A percentile compares a stretch with the other conserved stretches of the same genome.
Conservation (phyloP, 768 basidiomycete genomes). For the Serendipita sp. region DNA sequence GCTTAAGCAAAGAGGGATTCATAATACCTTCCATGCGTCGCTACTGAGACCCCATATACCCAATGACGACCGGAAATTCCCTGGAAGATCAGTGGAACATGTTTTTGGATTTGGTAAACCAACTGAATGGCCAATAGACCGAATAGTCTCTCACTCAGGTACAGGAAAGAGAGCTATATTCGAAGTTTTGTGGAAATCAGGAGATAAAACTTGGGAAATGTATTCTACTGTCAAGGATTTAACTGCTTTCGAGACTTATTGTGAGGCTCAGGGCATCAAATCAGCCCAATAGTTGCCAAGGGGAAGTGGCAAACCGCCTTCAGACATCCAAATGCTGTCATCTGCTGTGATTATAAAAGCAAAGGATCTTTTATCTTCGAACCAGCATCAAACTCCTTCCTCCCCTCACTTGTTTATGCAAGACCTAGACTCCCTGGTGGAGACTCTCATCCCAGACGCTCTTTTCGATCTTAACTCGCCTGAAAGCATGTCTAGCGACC, state of each 20-base stretch:
- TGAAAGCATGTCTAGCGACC: too few relatives aligned
- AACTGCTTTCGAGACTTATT: conserved; percentile 15
- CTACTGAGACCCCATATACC: conserved; percentile 17
- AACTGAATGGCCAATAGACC: conserved; percentile 17
- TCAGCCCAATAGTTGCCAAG: background rate
- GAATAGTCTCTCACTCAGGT: conserved; percentile 17
- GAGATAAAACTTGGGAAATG: conserved; percentile 22
- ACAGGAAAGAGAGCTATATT: conserved; percentile 16
- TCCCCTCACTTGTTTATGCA: too few relatives aligned
- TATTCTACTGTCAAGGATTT: conserved; percentile 14
- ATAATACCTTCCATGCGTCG: conserved; percentile 22
- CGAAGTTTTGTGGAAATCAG: conserved; percentile 20
- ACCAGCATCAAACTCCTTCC: too few relatives aligned
- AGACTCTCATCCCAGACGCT: too few relatives aligned
- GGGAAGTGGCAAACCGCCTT: background rate
- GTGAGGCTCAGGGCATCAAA: conserved; percentile 17
- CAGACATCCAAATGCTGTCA: background rate
- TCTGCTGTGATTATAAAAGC: background rate
- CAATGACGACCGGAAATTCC: conserved; percentile 23
- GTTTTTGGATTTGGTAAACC: background rate
- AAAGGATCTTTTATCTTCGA: too few relatives aligned
- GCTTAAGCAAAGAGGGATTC: conserved; percentile 16
- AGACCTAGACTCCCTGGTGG: too few relatives aligned
- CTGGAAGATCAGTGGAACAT: conserved; percentile 8
- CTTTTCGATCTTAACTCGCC: too few relatives aligned